Base-by-base conservation (phyloP, 2,329 filamentous ascomycete species). In the Microthyrium microscopicum region DNA sequence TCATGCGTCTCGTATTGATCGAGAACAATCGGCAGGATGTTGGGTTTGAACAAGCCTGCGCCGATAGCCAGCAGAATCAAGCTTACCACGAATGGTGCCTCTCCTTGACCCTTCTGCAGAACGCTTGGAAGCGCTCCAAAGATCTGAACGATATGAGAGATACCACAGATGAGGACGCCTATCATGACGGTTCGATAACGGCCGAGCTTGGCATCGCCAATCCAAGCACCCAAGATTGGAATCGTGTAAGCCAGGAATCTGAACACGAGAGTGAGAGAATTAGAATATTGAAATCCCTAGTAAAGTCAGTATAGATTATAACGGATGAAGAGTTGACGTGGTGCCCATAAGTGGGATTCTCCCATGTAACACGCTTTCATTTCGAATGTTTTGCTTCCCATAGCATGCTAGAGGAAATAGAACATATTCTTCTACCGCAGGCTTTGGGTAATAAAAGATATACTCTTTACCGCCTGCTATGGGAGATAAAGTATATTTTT, bases 211-310 rank as follows among this genome's bases (percentile, higher is more conserved):
- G 55, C 52, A 40, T 62, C 58, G 13, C 57, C 58, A 7, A 59
- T 44, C 49, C 61, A 70, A 7, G 39, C 45, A 11, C 44, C 42
- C 8, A 50, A 41, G 13, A 75, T 58, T 1, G 71, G 71, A 9
- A 73, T 53, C 3, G 62, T 51, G 42, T 73, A 76, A 2, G 68
- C 61, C 24, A 75, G 48, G 43, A 76, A 62, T 36, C 52, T 62
- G 55, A 68, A 73, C 19, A 64, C 64, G 40, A 73, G 57, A 4
- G 51, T 55, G 22, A 70, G 56, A 5, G 66, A 66, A 26, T 64
- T 66, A 31, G 66, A 55, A 7, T 58, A 61, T 25, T 64, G 57
- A 0, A 63, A 58, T n/a, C 72, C 72, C 48, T 70, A 53, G 11
- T 67, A 66, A 12, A 77, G 47, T 8, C n/a, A n/a, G n/a, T n/a